phyloP scores from a whole-genome alignment of 768 basidiomycete genomes.

The Termitomyces sp. region DNA sequence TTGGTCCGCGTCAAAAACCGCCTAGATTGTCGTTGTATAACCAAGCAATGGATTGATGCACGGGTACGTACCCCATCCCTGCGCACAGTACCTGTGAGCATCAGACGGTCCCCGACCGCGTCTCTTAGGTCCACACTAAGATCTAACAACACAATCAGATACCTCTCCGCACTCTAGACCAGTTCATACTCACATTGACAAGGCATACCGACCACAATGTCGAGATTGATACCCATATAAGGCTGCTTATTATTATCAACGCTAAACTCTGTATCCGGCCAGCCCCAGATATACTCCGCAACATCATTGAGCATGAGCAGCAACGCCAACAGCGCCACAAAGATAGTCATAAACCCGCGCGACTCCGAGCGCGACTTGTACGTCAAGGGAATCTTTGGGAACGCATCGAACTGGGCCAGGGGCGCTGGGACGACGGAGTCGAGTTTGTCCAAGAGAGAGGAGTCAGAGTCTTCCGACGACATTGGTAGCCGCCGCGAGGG shows the following conservation, averaged over 20 bases:
- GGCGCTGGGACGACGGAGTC: conserved; percentile 62
- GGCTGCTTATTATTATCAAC: conserved; percentile 66
- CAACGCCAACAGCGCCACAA: conserved; percentile 63
- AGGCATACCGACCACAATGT: conserved; percentile 91
- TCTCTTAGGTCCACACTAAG: conserved; percentile 89
- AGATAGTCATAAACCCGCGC: conserved; percentile 78
- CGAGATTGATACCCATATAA: conserved; percentile 84
- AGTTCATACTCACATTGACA: conserved; percentile 71
- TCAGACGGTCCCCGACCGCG: conserved; percentile 89
- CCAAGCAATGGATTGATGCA: background rate
- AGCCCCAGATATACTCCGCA: conserved; percentile 91
- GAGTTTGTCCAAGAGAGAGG: conserved; percentile 57
- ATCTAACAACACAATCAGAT: conserved; percentile 39
- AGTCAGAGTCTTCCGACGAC: conserved; percentile 29
- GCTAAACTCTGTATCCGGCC: conserved; percentile 87
- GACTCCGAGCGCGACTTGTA: conserved; percentile 80
- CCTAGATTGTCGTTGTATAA: conserved; percentile 36
- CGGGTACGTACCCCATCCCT: conserved; percentile 72
- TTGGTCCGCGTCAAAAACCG: conserved; percentile 78
- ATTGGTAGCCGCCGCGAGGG: conserved; percentile 6
- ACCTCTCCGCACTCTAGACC: background rate
- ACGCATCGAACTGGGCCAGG: conserved; percentile 80
- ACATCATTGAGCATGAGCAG: conserved; percentile 85
- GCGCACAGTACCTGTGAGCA: conserved; percentile 72
- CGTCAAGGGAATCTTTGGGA: conserved; percentile 79